Base-by-base conservation (phyloP, 495 filamentous ascomycete species). In the Penicillium waksmanii region DNA sequence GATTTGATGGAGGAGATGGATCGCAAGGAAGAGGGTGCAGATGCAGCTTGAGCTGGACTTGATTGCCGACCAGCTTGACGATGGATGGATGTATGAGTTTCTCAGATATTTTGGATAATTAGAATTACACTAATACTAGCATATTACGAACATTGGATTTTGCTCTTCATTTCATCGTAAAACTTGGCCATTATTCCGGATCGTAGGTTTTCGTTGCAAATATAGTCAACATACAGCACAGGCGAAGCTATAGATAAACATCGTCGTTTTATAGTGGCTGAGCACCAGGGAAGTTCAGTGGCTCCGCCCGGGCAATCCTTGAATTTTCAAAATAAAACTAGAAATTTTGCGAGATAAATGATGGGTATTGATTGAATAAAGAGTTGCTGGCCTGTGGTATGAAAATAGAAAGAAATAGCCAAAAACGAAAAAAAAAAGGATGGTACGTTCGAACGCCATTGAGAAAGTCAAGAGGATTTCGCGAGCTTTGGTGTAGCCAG, bases 1-100 rank as follows among this genome's bases (percentile, higher is more conserved):
- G 53, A 55, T 46, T n/a, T 55, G 40, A 44, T 55, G 23, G 40
- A 47, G 17, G 25, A 34, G 15, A 55, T 55, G 9, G 9, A 51
- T 9, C 42, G n/a, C 12, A 44, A 44, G 42, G 3, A 19, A 21
- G 42, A 12, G 15, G 36, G 9, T n/a, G 36, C 11, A 3, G 36
- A 40, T 1, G 36, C 36, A 2, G 36, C 11, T 13, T 40, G 12
- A 40, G 3, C 1, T 31, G 27, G 27, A 31, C 27, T 6, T 27
- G 27, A 3, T 7, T 27, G 27, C 27, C 6, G 27, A 0, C 27
- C 27, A 27, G 27, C 5, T 27, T 31, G 27, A 31, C 8, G 27
- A 31, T 31, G 27, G 27, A 31, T 31, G 27, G 1, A 31, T 31
- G 27, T 0, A 31, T 4, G 27, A 9, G 27, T 31, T 1, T 38